These are phyloP conservation scores for Curvularia sp. DNA, from an alignment of 2,329 filamentous ascomycete genomes.

Conservation along the genomic window DNA sequence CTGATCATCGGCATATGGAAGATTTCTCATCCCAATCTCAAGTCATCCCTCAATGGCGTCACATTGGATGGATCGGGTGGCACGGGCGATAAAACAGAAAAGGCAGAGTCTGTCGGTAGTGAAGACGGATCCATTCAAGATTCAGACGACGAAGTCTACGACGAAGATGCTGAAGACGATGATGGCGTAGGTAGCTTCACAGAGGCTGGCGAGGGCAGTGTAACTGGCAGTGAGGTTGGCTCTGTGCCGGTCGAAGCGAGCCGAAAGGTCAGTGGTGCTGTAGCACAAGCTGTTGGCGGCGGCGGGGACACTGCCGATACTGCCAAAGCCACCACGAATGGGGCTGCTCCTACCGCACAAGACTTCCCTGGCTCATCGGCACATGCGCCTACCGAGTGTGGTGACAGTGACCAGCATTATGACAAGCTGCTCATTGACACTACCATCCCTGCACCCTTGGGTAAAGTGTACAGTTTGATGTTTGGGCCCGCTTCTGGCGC, in stretches of 20 bases:
- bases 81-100: conserved; percentile 88
- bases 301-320: conserved; percentile 42
- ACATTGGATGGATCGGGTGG: conserved; percentile 72
- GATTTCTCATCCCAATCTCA: conserved; percentile 88
- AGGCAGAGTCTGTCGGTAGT: conserved; percentile 67
- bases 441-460: conserved; percentile 82
- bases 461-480: conserved; percentile 86
- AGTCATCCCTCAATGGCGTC: conserved; percentile 90
- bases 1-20: conserved; percentile 99
- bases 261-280: conserved; percentile 73
- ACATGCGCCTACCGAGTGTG: conserved; percentile 85
- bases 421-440: conserved; percentile 88
- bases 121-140: conserved; percentile 63
- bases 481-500: conserved; percentile 80
- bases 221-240: conserved; percentile 60
- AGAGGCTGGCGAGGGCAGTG: conserved; percentile 61
- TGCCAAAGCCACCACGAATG: conserved; percentile 50
- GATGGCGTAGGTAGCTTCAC: conserved; percentile 70
- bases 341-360: conserved; percentile 52
- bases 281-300: conserved; percentile 51
- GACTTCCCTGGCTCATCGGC: conserved; percentile 87
- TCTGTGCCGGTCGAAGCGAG: conserved; percentile 61
- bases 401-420: conserved; percentile 78
- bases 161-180: conserved; percentile 79
- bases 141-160: conserved; percentile 78